phyloP scores from a whole-genome alignment of 345 rosid species.

The Excoecaria cochinchinensis region DNA sequence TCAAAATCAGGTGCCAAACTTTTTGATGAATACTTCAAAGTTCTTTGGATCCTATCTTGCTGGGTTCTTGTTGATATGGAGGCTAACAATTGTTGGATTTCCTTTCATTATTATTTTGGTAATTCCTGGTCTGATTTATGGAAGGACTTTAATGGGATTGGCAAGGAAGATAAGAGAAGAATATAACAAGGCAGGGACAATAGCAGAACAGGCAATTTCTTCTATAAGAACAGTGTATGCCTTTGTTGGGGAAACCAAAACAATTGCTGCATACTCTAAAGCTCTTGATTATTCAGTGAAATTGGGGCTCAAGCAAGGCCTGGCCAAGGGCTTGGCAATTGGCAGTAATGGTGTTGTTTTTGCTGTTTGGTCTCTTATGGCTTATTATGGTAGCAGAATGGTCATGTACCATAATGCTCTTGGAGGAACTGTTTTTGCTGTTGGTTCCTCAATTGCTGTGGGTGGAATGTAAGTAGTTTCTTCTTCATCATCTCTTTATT shows the following conservation, averaged over 20 bases:
- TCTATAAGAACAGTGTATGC: slow-evolving; percentile 82
- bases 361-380: slow-evolving; percentile 34
- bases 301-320: slow-evolving; percentile 28
- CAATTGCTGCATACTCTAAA: slow-evolving; percentile 32
- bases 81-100: slow-evolving; percentile 66
- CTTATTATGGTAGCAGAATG: slow-evolving; percentile 34
- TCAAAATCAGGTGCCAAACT: slow-evolving; percentile 63
- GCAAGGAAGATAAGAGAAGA: slow-evolving; percentile 68
- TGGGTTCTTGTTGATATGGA: slow-evolving; percentile 70
- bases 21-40: slow-evolving; percentile 54
- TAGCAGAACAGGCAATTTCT: slow-evolving; percentile 79
- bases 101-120: slow-evolving; percentile 63
- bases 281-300: slow-evolving; percentile 30
- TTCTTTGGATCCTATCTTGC: slow-evolving; percentile 66
- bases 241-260: slow-evolving; percentile 64
- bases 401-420: slow-evolving; percentile 34
- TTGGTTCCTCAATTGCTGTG: slow-evolving; percentile 27
- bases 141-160: slow-evolving; percentile 66
- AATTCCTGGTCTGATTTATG: slow-evolving; percentile 76
- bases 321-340: slow-evolving; percentile 32
- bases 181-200: slow-evolving; percentile 67
- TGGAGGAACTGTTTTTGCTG: slow-evolving; percentile 35
- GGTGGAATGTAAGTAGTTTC: slow-evolving; percentile 36
- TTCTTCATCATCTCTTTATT: background rate
- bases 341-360: slow-evolving; percentile 38